Evolutionary conservation across 768 basidiomycete genomes (phyloP).

Genomic region (Naganishia friedmannii): DNA sequence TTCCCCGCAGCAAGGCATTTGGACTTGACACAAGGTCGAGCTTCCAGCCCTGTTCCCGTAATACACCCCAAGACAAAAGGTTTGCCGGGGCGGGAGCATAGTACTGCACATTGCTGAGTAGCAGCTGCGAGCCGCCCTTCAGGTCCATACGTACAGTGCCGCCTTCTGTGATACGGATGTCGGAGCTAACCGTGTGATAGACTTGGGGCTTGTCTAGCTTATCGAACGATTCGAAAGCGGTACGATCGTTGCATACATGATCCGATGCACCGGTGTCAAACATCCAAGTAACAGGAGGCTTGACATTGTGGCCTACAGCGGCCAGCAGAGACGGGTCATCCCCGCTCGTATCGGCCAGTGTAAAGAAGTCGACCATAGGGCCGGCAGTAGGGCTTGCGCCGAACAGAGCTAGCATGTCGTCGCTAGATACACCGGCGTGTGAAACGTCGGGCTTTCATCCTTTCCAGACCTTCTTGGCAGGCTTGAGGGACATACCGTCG

Average conservation of each 20-base stretch:
- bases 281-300: background rate
- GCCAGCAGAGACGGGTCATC: background rate
- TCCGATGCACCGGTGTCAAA: slow-evolving; percentile 7
- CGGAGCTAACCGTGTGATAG: background rate
- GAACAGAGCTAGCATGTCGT: background rate
- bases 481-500: background rate
- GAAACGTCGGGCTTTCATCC: too few species aligned
- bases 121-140: background rate
- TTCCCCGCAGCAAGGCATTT: background rate
- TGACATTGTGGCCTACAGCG: background rate
- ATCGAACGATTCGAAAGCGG: background rate
- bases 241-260: slow-evolving; percentile 2
- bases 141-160: background rate
- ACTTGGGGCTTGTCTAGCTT: background rate
- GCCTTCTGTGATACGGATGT: background rate
- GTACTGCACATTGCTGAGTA: too few species aligned
- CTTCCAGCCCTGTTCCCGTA: slow-evolving; percentile 7
- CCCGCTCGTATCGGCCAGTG: background rate
- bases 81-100: background rate
- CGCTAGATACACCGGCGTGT: background rate
- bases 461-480: background rate
- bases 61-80: slow-evolving; percentile 3
- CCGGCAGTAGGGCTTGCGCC: background rate
- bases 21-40: background rate
- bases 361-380: background rate